These are phyloP conservation scores for Cucumis cinereus DNA, from an alignment of 306 rosid species.

Conservation along the genomic window DNA sequence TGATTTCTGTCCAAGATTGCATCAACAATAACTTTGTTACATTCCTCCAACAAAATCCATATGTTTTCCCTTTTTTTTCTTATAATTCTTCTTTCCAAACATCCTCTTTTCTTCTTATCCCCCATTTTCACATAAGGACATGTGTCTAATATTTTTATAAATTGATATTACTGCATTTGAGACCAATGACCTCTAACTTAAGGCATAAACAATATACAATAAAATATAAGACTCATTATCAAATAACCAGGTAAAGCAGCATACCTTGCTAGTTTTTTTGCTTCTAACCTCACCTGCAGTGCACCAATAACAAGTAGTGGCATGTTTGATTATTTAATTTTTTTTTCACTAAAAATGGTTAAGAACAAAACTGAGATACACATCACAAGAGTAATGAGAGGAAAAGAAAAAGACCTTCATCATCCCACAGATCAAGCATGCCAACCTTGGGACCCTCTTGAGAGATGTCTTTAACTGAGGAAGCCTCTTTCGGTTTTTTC, in stretches of 20 bases:
- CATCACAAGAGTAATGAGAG: neutral
- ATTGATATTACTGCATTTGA: neutral
- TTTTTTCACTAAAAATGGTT: neutral
- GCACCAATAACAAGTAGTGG: constrained; percentile 4
- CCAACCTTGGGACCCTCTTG: constrained; percentile 41
- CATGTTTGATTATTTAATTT: neutral
- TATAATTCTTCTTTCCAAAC: too few species aligned
- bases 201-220: neutral
- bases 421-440: constrained; percentile 52
- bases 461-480: constrained; percentile 15
- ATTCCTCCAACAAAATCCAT: neutral
- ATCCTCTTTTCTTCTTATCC: neutral
- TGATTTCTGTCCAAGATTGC: constrained; percentile 18
- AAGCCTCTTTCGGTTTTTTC: constrained; percentile 23
- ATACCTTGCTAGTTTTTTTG: constrained; percentile 47
- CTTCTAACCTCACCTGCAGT: constrained; percentile 29
- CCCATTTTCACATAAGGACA: neutral
- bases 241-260: neutral
- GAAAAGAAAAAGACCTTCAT: constrained; percentile 32
- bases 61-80: neutral
- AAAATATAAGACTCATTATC: neutral
- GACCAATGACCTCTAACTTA: neutral
- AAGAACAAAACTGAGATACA: constrained; percentile 3
- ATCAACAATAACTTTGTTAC: neutral
- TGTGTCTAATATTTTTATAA: neutral